Evolutionary conservation across 129 eudicot species (phyloP).

Genomic region (Pulicaria dysenterica): DNA sequence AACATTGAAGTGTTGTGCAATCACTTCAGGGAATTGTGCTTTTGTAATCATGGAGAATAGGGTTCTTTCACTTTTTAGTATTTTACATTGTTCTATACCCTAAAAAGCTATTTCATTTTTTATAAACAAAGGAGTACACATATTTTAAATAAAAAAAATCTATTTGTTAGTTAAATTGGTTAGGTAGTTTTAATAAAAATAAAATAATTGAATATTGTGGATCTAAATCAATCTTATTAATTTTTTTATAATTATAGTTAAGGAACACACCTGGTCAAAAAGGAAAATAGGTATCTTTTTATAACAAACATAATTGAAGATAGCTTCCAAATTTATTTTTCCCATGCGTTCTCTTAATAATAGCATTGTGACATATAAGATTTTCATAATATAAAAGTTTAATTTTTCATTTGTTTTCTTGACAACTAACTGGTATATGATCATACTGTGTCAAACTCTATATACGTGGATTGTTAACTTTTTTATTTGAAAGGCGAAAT

Average conservation of each 20-base stretch:
- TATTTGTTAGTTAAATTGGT: background rate
- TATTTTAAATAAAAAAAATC: background rate
- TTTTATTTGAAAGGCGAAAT: no score
- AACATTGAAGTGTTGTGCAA: background rate
- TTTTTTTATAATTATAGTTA: background rate
- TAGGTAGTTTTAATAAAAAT: background rate
- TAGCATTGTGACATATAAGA: background rate
- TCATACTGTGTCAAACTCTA: no score
- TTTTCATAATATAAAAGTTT: background rate
- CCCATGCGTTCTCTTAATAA: background rate
- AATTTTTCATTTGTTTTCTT: no score
- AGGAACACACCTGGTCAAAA: no score
- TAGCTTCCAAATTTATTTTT: background rate
- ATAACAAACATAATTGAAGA: no score
- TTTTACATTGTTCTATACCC: constrained; percentile 14
- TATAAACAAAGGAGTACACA: background rate
- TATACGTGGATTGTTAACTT: no score
- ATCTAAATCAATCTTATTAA: background rate
- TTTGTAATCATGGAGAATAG: constrained; percentile 30
- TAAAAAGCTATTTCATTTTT: background rate
- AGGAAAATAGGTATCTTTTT: no score
- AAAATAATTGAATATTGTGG: background rate
- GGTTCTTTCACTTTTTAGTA: constrained; percentile 13
- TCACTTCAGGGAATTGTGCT: constrained; percentile 14
- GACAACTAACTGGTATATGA: no score